Evolutionary conservation across 768 basidiomycete species (phyloP), one percentile per base, ranked within the genome.

Genomic region (Leccinum ochraceum): DNA sequence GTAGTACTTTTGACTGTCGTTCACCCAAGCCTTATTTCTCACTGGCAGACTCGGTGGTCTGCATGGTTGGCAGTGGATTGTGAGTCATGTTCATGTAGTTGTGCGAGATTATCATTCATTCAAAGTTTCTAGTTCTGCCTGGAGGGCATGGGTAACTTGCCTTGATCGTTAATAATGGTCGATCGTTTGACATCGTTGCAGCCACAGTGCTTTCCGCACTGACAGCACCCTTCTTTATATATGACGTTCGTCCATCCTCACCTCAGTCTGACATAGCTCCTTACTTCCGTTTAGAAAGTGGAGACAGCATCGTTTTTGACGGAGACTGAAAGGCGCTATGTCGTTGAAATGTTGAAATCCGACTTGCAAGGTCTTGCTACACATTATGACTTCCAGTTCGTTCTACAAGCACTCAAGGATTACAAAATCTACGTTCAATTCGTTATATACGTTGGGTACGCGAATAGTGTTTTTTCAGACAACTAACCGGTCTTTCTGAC

Each of bases 391-490:
- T 72, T 64, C 30, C 77, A 73, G 49, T 83, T 81, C 57, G 78
- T 84, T 42, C 74, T 76, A 67, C 81, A 83, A 59, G 82, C 83
- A 3, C 65, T 82, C 51, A 70, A 53, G 20, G 82, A 83, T 58
- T 79, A 78, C 63, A 79, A 80, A 63, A 78, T 71, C 17, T 71
- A 69, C 55, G 32, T 68, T 55, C 70, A 67, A 54, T 57, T 68
- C 53, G 20, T 53, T 16, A 76, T 78, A 50, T 81, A 80, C 62
- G 71, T 79, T 10, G 78, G 80, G 79, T 74, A 58, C 24, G 65
- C 59, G 44, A 17, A 44, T 11, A 20, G 14, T 2, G 5, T 22
- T 13, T 17, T 22, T 24, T 7, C 26, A 30, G 7, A 10, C 22
- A 26, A 30, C n/a, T 13, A 11, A 32, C 24, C 6, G 20, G 24